Conservation (phyloP, 331 rosid species). For the Malus hybrid region DNA sequence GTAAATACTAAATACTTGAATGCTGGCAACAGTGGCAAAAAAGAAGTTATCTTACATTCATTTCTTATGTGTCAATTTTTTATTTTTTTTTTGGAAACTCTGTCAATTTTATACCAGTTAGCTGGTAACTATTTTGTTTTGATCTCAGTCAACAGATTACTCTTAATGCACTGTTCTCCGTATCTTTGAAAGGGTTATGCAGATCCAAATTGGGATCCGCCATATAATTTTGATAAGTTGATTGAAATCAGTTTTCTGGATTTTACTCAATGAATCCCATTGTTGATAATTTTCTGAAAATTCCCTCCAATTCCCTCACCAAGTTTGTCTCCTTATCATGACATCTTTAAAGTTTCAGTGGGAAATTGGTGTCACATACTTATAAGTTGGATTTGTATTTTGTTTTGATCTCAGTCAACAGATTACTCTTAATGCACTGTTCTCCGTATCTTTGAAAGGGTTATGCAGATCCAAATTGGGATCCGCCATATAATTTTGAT, state of each 20-base stretch:
- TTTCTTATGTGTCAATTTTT: background rate
- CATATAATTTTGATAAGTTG: background rate
- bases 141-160: background rate
- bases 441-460: background rate
- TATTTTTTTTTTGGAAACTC: no score
- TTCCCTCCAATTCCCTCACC: no score
- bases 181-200: background rate
- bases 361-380: background rate
- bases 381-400: background rate
- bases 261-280: background rate
- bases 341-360: background rate
- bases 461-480: background rate
- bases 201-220: background rate
- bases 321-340: background rate
- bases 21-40: background rate
- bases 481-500: background rate
- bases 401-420: background rate
- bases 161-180: background rate
- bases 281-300: background rate
- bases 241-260: background rate
- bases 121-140: background rate
- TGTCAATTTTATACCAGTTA: background rate
- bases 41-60: background rate
- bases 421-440: background rate
- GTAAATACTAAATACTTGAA: background rate